phyloP scores from a whole-genome alignment of 306 rosid genomes.

The Glycine tomentella region DNA sequence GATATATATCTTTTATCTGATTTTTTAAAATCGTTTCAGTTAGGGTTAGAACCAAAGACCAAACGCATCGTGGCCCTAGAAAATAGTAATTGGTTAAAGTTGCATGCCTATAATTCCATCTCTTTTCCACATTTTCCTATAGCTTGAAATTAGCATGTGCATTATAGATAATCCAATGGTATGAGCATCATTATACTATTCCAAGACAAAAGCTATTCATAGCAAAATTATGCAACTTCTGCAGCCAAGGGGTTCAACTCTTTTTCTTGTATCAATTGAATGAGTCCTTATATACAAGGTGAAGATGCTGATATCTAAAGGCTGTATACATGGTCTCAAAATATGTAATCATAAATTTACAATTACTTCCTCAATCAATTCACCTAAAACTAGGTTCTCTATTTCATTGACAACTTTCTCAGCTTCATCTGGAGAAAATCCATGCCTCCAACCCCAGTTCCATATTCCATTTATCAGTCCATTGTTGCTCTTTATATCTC shows the following conservation, averaged over 20 bases:
- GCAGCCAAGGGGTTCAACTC: slow-evolving; percentile 44
- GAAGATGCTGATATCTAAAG: slow-evolving; percentile 44
- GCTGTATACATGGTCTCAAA: slow-evolving; percentile 36
- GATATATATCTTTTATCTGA: no score
- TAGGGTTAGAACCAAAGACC: no score
- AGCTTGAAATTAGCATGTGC: neutral
- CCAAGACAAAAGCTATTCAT: no score
- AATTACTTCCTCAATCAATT: slow-evolving; percentile 74
- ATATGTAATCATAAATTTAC: slow-evolving; percentile 54
- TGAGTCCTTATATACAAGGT: slow-evolving; percentile 39
- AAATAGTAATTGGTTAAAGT: neutral
- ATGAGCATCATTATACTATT: neutral
- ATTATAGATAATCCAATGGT: neutral
- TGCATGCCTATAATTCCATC: neutral
- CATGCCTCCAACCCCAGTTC: slow-evolving; percentile 80
- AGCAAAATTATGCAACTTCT: neutral
- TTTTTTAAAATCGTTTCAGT: no score
- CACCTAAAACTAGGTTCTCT: slow-evolving; percentile 67
- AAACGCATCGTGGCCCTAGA: no score
- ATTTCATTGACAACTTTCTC: slow-evolving; percentile 71
- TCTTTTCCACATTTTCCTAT: neutral
- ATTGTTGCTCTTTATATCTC: slow-evolving; percentile 65
- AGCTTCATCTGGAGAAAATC: slow-evolving; percentile 71
- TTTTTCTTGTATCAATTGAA: slow-evolving; percentile 43
- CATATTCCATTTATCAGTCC: slow-evolving; percentile 74